Base-by-base conservation (phyloP, 306 rosid genomes). In the Alnus rubra region DNA sequence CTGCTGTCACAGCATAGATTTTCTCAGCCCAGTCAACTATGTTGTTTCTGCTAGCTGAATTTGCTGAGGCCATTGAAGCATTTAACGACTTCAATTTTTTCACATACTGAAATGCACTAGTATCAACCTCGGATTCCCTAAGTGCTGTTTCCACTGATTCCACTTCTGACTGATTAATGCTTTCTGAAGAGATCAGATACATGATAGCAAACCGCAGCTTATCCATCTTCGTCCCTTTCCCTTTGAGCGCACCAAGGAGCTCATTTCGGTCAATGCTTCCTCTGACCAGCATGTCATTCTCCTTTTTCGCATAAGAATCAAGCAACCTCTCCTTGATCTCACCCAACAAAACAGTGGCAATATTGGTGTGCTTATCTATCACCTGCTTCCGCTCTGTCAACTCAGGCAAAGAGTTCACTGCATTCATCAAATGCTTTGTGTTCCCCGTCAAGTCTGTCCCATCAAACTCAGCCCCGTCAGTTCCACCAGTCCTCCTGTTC, bases 1-100 rank as follows among this genome's bases (percentile, higher is more conserved):
- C 99, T 44, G 99, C 99, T 16, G 99, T 93, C 86, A 95, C 97
- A 2, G 92, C 98, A 65, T 95, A 95, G 51, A 95, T 89, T 79
- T 91, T 95, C 86, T 95, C 99, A 4, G 99, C 99, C 99, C 99
- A 95, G 79, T 95, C 95, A 15, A 95, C 99, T 54, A 95, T 95
- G 89, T 95, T 91, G 82, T 97, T 92, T 84, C 91, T 81, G 89
- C 90, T 86, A 73, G 98, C 98, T 81, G 97, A 90, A 78, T 89
- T 95, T n/a, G 97, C 94, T 0, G 97, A 84, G 58, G 98, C 96
- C 85, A 92, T 77, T 0, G 97, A 86, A 51, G 90, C 96, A 78
- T 91, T 93, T 86, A 95, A 86, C 10, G 99, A 89, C 77, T 90
- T 95, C 63, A 95, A 90, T 90, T 95, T 95, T 84, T 95, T 95